A percentile compares a stretch with the other conserved stretches of the same genome.
Conservation (phyloP, 176 grass and related monocot species). For the Musa beccarii region DNA sequence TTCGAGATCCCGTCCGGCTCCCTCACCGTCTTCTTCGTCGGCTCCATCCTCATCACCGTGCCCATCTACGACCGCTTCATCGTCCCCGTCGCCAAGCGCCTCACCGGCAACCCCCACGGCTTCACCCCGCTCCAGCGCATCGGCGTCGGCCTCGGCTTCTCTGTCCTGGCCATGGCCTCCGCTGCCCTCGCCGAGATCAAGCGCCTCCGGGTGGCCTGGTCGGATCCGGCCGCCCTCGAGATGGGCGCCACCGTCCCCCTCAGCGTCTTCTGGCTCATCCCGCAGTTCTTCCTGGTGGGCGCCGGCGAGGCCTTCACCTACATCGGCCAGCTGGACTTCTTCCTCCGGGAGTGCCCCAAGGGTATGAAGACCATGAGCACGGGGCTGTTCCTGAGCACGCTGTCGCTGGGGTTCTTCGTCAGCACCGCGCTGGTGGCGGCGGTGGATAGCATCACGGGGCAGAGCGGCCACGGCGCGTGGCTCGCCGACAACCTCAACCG, state of each 20-base stretch:
- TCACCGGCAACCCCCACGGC: not conserved
- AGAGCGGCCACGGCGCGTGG: not conserved
- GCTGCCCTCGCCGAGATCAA: not conserved
- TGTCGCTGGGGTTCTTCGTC: not conserved
- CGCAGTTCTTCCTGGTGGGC: not conserved
- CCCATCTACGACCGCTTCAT: not conserved
- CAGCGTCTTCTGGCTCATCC: constrained; percentile 2
- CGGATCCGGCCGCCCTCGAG: not conserved
- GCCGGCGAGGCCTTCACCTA: not conserved
- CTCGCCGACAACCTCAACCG: not conserved
- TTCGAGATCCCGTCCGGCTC: not conserved
- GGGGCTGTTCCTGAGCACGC: not conserved
- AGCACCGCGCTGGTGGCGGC: not conserved
- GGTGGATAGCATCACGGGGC: not conserved
- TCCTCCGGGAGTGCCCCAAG: not conserved
- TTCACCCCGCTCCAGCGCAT: not conserved
- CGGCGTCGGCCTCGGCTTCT: not conserved
- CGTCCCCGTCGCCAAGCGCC: no score
- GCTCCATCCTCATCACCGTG: not conserved
- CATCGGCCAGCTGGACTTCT: not conserved
- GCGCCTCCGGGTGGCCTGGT: not conserved
- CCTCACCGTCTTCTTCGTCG: not conserved
- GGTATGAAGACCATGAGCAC: not conserved
- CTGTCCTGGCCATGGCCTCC: not conserved
- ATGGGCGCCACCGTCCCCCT: not conserved